A percentile compares a stretch with the other conserved stretches of the same genome.
These are phyloP conservation scores for Sclerotinia sclerotiorum DNA, from an alignment of 2,329 filamentous ascomycete species.

Conservation along the genomic window DNA sequence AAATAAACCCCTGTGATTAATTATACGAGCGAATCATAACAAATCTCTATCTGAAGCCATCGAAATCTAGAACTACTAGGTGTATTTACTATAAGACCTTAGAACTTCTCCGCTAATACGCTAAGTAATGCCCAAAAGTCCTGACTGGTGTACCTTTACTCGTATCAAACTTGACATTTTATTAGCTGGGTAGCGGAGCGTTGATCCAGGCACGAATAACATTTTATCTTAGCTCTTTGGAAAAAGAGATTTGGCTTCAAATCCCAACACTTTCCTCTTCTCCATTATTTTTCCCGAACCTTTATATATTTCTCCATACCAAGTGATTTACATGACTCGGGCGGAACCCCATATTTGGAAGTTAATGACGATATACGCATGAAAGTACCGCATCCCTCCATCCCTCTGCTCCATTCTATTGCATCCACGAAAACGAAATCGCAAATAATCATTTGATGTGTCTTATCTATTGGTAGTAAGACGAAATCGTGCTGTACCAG, in stretches of 20 bases:
- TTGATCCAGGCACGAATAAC: not conserved
- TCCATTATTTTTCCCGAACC: not conserved
- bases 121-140: not conserved
- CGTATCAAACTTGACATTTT: too few species aligned
- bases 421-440: slow-evolving; percentile 1
- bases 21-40: slow-evolving; percentile 4
- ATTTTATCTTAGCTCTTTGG: not conserved
- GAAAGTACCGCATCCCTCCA: slow-evolving; percentile 5
- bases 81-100: not conserved
- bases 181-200: not conserved
- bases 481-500: not conserved
- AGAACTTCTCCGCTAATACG: not conserved
- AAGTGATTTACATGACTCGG: slow-evolving; percentile 20
- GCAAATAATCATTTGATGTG: not conserved
- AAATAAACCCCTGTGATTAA: not conserved
- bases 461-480: slow-evolving; percentile 5
- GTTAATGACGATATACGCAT: slow-evolving; percentile 13
- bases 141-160: not conserved
- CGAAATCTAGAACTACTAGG: not conserved
- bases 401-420: not conserved
- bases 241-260: not conserved
- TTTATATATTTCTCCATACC: not conserved
- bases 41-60: not conserved
- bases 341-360: not conserved
- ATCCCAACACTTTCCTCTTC: not conserved